Evolutionary conservation across 495 filamentous ascomycete genomes (phyloP), one percentile per base, ranked within the genome.

Genomic region (Emericellopsis terricola): DNA sequence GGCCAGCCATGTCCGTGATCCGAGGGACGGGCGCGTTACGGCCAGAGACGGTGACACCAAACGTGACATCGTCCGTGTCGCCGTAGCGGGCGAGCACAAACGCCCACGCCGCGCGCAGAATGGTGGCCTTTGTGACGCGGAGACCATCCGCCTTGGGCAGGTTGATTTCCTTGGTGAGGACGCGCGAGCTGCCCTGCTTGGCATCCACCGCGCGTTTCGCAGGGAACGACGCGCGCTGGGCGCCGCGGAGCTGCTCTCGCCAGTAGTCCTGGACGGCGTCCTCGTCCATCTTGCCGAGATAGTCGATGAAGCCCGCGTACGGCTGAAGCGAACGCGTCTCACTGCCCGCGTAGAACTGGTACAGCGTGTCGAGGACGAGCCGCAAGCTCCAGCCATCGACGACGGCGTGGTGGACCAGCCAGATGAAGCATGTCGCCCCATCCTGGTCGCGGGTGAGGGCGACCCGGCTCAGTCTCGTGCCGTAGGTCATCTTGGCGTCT

Each of bases 1-100:
- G 60, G 0, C 65, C 69, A 8, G 53, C 44, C 31, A 71, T 62
- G n/a, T 55, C 48, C 15, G 50, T 50, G n/a, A 74, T 44, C 14
- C n/a, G n/a, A n/a, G n/a, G n/a, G n/a, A n/a, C n/a, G n/a, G n/a
- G n/a, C n/a, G n/a, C n/a, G n/a, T n/a, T 51, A 0, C 71, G 52
- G 19, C 69, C 69, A 32, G 54, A 59, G 18, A 64, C 44, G 8
- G 59, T 37, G 34, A 62, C 56, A 11, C 61, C 61, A 35, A 65
- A 65, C 2, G 63, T 54, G 11, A 65, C 52, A 5, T 64, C 60
- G 14, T 53, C 44, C 0, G 47, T 48, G 0, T 47, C 52, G n/a
- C 53, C 53, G 27, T 61, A 42, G 1, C 45, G 41, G 8, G 51
- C 47, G 16, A 59, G 43, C 2, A 59, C 35, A 8, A 62, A 43